Conservation (phyloP, 495 filamentous ascomycete genomes). For the Acidiella bohemica region DNA sequence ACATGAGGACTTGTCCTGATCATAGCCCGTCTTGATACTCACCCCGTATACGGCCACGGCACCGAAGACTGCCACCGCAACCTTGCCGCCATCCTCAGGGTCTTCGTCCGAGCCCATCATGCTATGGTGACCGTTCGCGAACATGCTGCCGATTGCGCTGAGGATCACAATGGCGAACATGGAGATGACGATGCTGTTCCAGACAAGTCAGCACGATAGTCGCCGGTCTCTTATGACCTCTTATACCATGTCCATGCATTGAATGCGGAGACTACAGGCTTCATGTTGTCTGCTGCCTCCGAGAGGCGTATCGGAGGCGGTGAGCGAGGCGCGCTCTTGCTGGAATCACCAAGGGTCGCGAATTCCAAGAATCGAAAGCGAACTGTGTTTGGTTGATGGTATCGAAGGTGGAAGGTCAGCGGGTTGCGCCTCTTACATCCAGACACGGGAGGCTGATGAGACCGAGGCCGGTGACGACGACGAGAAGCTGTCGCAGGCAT, state of each 20-base stretch:
- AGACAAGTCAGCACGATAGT: conserved; percentile 1
- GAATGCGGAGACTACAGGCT: conserved; percentile 76
- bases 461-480: too few relatives aligned
- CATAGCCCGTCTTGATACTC: conserved; percentile 28
- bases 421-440: too few relatives aligned
- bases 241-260: conserved; percentile 87
- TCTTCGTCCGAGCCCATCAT: conserved; percentile 57
- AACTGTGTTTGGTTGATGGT: too few relatives aligned
- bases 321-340: too few relatives aligned
- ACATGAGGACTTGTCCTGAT: neutral
- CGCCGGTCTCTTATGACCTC: too few relatives aligned
- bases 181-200: conserved; percentile 69
- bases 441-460: too few relatives aligned
- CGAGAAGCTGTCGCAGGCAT: too few relatives aligned
- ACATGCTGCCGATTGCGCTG: conserved; percentile 66
- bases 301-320: too few relatives aligned
- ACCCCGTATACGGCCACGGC: conserved; percentile 78
- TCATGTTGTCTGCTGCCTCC: conserved; percentile 68
- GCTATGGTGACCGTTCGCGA: conserved; percentile 59
- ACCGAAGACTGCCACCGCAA: conserved; percentile 69
- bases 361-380: too few relatives aligned
- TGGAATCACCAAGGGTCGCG: too few relatives aligned
- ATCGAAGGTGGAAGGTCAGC: too few relatives aligned
- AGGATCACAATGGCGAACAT: conserved; percentile 80
- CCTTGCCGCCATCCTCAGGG: conserved; percentile 56